Base-by-base conservation (phyloP, 129 eudicot species). In the Ambrosia trifida region DNA sequence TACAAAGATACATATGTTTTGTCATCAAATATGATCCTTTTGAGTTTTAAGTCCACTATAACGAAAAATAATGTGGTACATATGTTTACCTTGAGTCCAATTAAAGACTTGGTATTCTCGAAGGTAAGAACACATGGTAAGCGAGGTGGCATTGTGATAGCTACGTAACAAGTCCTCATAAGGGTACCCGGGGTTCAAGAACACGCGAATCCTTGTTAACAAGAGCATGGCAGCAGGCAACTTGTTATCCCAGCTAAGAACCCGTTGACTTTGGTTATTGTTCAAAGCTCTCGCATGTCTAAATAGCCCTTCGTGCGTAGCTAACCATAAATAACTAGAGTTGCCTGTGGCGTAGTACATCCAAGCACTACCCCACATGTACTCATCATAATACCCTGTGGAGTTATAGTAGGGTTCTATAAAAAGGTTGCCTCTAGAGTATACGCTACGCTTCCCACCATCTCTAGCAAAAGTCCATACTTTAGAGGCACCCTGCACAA, bases 181-280 rank as follows among this genome's bases (percentile, higher is more conserved):
- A 0, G 99, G 99, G 69, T 73, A 95, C 14, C 99, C 97, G 0
- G 99, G 99, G 68, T 75, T 88, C 83, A 95, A 57, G 70, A 95
- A 87, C 73, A 95, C 38, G 5, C 99, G 79, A 11, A 90, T 10
- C 78, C 99, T 79, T 3, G 96, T 90, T 68, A 95, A 54, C 70
- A 95, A 71, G 51, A 90, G 64, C 96, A 87, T 94, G 0, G 98
- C 97, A 0, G 89, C 96, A 31, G 99, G 96, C 20, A 86, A 59
- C 83, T 95, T 95, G 76, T 95, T 95, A 60, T 95, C 97, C 99
- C 99, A 90, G 46, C 97, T 95, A 41, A 90, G 53, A 14, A 87
- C 95, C 11, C 85, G 85, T 70, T 76, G 83, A 46, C 76, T 83
- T 0, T 91, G 88, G 64, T 18, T 74, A 86, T 80, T 80, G 1